These are phyloP conservation scores for Perkinsus chesapeaki DNA, from an alignment of 169 alveolate genomes.

Conservation along the genomic window DNA sequence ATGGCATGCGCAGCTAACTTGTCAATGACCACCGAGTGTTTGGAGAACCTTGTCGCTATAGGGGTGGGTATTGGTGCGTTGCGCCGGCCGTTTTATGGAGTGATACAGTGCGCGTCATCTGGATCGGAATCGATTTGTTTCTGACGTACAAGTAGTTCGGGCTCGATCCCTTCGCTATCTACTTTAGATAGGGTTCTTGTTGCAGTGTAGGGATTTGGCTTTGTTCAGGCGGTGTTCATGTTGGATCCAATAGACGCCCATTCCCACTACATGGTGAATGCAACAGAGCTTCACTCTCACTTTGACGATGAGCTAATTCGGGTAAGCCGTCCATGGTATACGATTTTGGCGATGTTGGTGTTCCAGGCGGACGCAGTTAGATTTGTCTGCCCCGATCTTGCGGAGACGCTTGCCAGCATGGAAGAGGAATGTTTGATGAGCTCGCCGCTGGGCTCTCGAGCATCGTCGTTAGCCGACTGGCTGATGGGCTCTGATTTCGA, in stretches of 20 bases:
- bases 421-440: not conserved
- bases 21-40: not conserved
- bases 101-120: no score
- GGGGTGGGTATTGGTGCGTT: not conserved
- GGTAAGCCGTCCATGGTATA: not conserved
- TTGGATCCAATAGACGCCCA: not conserved
- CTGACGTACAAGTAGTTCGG: no score
- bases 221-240: not conserved
- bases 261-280: not conserved
- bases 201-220: not conserved
- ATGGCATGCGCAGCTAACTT: not conserved
- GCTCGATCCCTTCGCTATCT: no score
- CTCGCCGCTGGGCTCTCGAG: not conserved
- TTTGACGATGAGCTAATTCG: not conserved
- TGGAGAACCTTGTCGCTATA: not conserved
- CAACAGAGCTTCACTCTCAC: not conserved
- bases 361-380: not conserved
- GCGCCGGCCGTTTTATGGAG: not conserved
- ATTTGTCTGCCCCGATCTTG: not conserved
- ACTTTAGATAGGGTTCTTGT: not conserved
- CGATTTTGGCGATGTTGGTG: not conserved
- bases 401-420: not conserved
- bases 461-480: not conserved
- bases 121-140: no score
- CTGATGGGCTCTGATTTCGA: not conserved